Percentiles rank a stretch among this genome's conserved stretches.
Evolutionary conservation across 305 asterid genomes (phyloP).

Genomic region (Striga hermonthica): DNA sequence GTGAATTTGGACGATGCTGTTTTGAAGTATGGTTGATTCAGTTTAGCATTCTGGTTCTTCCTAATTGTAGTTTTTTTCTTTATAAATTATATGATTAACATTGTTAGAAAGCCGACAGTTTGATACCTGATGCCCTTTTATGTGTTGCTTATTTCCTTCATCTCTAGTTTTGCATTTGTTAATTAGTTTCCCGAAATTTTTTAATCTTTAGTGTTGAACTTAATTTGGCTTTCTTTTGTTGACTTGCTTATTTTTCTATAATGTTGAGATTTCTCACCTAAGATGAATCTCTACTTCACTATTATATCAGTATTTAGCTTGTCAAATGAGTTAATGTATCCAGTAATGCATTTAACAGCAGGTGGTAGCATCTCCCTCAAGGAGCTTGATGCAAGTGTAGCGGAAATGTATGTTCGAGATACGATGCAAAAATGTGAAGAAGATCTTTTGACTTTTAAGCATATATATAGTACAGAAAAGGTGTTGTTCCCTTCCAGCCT

Average conservation of each 20-base stretch:
- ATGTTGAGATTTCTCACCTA: background rate
- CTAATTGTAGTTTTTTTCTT: background rate
- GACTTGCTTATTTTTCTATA: slow-evolving; percentile 23
- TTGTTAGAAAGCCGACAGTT: background rate
- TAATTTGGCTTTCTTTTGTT: background rate
- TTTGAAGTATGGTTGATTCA: no score
- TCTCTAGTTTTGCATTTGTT: background rate
- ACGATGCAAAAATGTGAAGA: slow-evolving; percentile 55
- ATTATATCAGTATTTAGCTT: slow-evolving; percentile 5
- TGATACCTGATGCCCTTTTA: background rate
- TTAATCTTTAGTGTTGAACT: background rate
- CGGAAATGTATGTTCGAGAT: slow-evolving; percentile 52
- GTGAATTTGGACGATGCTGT: background rate
- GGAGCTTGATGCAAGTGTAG: slow-evolving; percentile 59
- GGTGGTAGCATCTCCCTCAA: slow-evolving; percentile 55
- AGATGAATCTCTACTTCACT: slow-evolving; percentile 10
- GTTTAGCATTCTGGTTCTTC: background rate
- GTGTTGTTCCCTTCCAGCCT: slow-evolving; percentile 36
- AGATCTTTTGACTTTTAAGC: slow-evolving; percentile 45
- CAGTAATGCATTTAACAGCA: slow-evolving; percentile 43
- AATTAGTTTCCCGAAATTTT: background rate
- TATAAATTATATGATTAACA: slow-evolving; percentile 3
- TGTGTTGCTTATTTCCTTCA: slow-evolving; percentile 2
- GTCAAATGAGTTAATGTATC: slow-evolving; percentile 4
- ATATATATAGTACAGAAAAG: slow-evolving; percentile 39